Base-by-base conservation (phyloP, 2,329 filamentous ascomycete species). In the Samsoniella hepiali region DNA sequence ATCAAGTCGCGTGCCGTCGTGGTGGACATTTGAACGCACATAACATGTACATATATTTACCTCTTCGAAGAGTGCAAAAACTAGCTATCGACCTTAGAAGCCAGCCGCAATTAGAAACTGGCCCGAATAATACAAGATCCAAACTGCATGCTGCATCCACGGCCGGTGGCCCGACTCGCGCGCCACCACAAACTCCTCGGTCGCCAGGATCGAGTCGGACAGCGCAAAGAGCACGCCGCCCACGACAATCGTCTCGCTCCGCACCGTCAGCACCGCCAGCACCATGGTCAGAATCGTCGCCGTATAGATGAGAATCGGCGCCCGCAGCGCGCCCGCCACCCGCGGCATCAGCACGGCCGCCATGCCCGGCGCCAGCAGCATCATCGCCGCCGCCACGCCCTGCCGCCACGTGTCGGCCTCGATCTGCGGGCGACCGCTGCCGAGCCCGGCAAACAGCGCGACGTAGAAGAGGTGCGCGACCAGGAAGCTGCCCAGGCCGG, bases 1-100 rank as follows among this genome's bases (percentile, higher is more conserved):
- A 70, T 83, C 47, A 78, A 76, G 34, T 81, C 76, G 51, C 68
- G 75, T 32, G 74, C 74, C 7, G 68, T 77, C 11, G 72, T 77
- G 1, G 72, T 78, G 32, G 74, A 76, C 49, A 72, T 76, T 31
- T 75, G 64, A 59, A 32, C 36, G 15, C 36, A 27, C 58, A 13
- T 31, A 38, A 40, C 4, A 40, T 55, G 44, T 50, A 58, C 32
- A 58, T 50, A 40, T 22, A 22, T 50, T 40, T 47, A 58, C 29
- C 27, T 10, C n/a, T 10, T 5, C 7, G 29, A 29, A 6, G 3
- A 42, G 3, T 34, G 42, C 22, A 45, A 7, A 45, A 5, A 40
- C 15, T 22, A 50, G 56, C 56, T 50, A 27, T n/a, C 17, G 22
- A 27, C 17, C 10, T 47, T 40, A 63, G 22, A 63, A 58, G 13